phyloP scores from a whole-genome alignment of 1,284 basidiomycete genomes.

The Microbotryum violaceum region DNA sequence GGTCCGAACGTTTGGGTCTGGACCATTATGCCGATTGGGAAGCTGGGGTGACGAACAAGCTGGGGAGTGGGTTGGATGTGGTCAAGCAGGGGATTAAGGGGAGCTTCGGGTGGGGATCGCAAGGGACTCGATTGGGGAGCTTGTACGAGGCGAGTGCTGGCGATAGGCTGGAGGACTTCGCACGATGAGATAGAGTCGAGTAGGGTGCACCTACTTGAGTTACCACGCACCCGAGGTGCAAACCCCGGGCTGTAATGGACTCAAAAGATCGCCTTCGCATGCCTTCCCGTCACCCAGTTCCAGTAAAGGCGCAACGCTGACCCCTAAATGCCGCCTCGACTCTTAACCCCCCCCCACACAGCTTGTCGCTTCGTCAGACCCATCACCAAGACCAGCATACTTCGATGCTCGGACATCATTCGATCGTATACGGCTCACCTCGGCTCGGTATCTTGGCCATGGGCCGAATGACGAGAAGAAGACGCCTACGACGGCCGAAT shows the following conservation, averaged over 20 bases:
- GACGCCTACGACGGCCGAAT: background rate
- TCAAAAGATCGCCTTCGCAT: too few species aligned
- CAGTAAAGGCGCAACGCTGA: background rate
- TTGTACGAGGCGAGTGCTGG: constrained; percentile 24
- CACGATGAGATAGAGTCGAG: too few species aligned
- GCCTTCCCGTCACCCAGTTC: too few species aligned
- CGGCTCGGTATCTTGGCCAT: constrained; percentile 31
- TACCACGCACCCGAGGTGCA: too few species aligned
- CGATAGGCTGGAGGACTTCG: too few species aligned
- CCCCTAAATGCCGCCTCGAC: too few species aligned
- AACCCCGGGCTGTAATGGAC: too few species aligned
- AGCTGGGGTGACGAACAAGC: constrained; percentile 17
- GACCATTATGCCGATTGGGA: constrained; percentile 31
- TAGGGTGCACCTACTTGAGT: too few species aligned
- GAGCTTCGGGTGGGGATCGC: constrained; percentile 12
- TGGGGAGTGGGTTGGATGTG: constrained; percentile 17
- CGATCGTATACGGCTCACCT: constrained; percentile 31
- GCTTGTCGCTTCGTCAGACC: constrained; percentile 30
- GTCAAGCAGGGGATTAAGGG: constrained; percentile 21
- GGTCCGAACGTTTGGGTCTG: constrained; percentile 23
- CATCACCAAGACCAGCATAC: constrained; percentile 26
- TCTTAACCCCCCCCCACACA: background rate
- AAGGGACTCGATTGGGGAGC: constrained; percentile 19
- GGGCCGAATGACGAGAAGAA: constrained; percentile 6
- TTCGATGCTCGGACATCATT: constrained; percentile 29